Base-by-base conservation (phyloP, 805 yeast genomes). In the Metschnikowia reukaufii region DNA sequence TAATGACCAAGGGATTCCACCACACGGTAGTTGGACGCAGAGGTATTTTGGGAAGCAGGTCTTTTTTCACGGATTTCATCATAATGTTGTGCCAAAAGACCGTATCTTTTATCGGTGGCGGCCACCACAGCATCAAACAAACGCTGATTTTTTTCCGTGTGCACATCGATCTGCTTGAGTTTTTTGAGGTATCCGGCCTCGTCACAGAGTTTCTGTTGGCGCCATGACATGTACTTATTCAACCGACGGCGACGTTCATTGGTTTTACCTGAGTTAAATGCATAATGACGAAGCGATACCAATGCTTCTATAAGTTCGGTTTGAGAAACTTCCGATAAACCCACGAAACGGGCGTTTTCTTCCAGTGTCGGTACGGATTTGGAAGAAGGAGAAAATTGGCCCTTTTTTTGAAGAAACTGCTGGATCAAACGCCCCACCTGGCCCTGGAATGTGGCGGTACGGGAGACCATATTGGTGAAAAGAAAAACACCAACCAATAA, bases 1-100 rank as follows among this genome's bases (percentile, higher is more conserved):
- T 78, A 78, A 63, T 90, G 97, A 42, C 89, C 83, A 29, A 92
- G 57, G 5, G 87, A 71, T 62, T 86, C 95, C 21, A 82, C 73
- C 1, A 85, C 86, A 6, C 80, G 64, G 44, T 68, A 70, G 40
- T 62, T 58, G 25, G 59, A 45, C 17, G 56, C 40, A 23, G 62
- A 58, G 1, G 58, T 52, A 35, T 44, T 45, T 36, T 47, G 52
- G 6, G 39, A 27, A 15, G n/a, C n/a, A 41, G 30, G 19, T 31
- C 29, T 16, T 39, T 25, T 37, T 19, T 27, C 19, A n/a, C 16
- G 20, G 35, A 4, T 42, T 23, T 12, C 45, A 46, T 41, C 55
- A 40, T 73, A 62, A 36, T 67, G 67, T n/a, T 67, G 63, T 20
- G 66, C 62, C 20, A 70, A 60, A 31, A 82, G 43, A 23, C 84